phyloP scores from a whole-genome alignment of 305 asterid species.

The Fraxinus dipetala region DNA sequence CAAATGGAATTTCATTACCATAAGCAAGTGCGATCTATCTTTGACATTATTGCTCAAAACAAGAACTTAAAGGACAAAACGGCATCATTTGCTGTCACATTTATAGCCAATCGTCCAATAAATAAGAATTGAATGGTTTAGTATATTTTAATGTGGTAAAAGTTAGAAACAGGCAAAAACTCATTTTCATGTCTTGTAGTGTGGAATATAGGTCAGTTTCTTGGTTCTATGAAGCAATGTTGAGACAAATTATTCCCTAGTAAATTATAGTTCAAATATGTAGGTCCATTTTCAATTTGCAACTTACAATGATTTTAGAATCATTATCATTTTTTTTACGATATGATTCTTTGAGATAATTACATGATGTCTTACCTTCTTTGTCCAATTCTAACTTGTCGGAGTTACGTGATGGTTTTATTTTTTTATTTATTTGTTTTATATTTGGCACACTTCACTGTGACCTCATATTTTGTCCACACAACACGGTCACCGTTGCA shows the following conservation, averaged over 20 bases:
- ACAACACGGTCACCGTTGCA: background rate
- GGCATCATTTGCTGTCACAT: background rate
- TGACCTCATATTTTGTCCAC: background rate
- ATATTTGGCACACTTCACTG: background rate
- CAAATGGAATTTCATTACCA: background rate
- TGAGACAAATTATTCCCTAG: background rate
- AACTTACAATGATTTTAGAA: background rate
- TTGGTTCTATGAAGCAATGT: background rate
- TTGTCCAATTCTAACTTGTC: background rate
- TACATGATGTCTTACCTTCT: background rate
- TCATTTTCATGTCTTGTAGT: background rate
- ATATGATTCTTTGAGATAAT: background rate
- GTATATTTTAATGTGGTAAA: no score
- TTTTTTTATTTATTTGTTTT: no score
- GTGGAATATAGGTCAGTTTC: background rate
- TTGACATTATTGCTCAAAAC: background rate
- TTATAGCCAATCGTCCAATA: background rate
- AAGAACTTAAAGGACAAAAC: background rate
- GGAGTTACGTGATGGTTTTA: background rate
- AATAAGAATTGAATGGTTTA: background rate
- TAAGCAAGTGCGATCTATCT: background rate
- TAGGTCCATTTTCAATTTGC: background rate
- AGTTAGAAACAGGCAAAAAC: background rate
- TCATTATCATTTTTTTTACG: background rate
- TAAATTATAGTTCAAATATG: background rate